A percentile compares a stretch with the other conserved stretches of the same genome.
Conservation (phyloP, 495 filamentous ascomycete genomes). For the Podospora pseudocomata region DNA sequence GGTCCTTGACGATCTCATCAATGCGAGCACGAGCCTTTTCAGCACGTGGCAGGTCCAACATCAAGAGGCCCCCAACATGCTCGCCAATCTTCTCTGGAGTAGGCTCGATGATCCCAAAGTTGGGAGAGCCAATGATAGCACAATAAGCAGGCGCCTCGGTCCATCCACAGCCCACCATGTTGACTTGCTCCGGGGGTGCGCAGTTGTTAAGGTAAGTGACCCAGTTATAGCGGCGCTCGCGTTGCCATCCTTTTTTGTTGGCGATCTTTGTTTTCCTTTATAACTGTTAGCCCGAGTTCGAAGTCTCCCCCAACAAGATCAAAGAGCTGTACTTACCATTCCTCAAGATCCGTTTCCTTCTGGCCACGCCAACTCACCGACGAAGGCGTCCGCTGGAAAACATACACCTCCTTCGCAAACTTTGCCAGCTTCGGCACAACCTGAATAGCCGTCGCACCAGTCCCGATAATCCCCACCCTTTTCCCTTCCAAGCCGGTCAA, state of each 20-base stretch:
- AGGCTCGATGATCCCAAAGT: slow-evolving; percentile 24
- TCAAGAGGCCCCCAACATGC: slow-evolving; percentile 32
- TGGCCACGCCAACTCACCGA: slow-evolving; percentile 48
- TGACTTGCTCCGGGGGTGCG: slow-evolving; percentile 18
- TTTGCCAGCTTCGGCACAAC: slow-evolving; percentile 48
- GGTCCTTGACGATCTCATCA: slow-evolving; percentile 42
- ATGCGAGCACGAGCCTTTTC: slow-evolving; percentile 36
- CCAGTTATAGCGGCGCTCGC: slow-evolving; percentile 37
- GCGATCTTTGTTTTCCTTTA: slow-evolving; percentile 35
- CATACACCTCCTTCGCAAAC: slow-evolving; percentile 49
- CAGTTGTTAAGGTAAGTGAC: slow-evolving; percentile 32
- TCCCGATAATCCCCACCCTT: slow-evolving; percentile 52
- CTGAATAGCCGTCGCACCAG: slow-evolving; percentile 55
- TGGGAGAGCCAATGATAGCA: slow-evolving; percentile 28
- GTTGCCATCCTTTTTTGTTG: slow-evolving; percentile 44
- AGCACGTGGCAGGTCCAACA: slow-evolving; percentile 23
- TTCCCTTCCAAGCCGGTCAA: slow-evolving; percentile 49
- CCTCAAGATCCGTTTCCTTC: slow-evolving; percentile 44
- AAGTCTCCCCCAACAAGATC: too few relatives aligned
- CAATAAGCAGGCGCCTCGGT: slow-evolving; percentile 29
- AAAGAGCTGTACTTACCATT: slow-evolving; percentile 31
- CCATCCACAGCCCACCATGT: slow-evolving; percentile 46
- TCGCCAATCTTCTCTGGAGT: slow-evolving; percentile 36
- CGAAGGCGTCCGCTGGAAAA: slow-evolving; percentile 56
- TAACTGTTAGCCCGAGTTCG: too few relatives aligned